Conservation (phyloP, 495 filamentous ascomycete genomes). For the Trichoderma erinaceum region DNA sequence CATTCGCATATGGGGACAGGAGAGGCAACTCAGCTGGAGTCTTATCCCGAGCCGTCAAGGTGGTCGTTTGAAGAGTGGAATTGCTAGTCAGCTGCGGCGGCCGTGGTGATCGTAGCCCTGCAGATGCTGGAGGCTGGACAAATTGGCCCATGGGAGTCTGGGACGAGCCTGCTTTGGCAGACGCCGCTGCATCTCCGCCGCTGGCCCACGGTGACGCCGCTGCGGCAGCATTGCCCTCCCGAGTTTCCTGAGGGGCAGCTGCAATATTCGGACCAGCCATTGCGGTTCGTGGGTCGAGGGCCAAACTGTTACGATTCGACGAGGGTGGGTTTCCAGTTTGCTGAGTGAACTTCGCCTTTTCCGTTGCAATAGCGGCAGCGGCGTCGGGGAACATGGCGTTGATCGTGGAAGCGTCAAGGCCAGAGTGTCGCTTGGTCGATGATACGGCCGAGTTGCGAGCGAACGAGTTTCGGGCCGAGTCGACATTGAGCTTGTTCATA, state of each 20-base stretch:
- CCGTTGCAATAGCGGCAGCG: conserved; percentile 91
- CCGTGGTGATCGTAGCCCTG: conserved; percentile 76
- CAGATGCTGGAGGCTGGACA: conserved; percentile 72
- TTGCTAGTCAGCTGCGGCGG: conserved; percentile 61
- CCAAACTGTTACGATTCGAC: conserved; percentile 89
- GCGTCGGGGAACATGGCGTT: conserved; percentile 99
- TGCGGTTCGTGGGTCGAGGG: conserved; percentile 73
- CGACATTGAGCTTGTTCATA: conserved; percentile 89
- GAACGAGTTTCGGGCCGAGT: conserved; percentile 79
- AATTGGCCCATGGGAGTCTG: conserved; percentile 97
- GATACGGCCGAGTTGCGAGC: conserved; percentile 60
- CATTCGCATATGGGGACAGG: conserved; percentile 80
- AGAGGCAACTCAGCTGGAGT: conserved; percentile 62
- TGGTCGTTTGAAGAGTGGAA: conserved; percentile 73
- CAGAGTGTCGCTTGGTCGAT: conserved; percentile 85
- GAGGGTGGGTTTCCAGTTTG: conserved; percentile 84
- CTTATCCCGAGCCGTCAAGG: conserved; percentile 67
- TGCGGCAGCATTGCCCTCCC: conserved; percentile 47
- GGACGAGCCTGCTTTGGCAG: conserved; percentile 88
- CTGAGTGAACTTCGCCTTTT: conserved; percentile 94
- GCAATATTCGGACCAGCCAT: conserved; percentile 67
- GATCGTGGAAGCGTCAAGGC: conserved; percentile 85
- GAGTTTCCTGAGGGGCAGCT: conserved; percentile 51
- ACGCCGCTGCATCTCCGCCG: conserved; percentile 49
- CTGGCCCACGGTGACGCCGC: conserved; percentile 74